phyloP scores from a whole-genome alignment of 257 asterid species.

The Cruciata laevipes region DNA sequence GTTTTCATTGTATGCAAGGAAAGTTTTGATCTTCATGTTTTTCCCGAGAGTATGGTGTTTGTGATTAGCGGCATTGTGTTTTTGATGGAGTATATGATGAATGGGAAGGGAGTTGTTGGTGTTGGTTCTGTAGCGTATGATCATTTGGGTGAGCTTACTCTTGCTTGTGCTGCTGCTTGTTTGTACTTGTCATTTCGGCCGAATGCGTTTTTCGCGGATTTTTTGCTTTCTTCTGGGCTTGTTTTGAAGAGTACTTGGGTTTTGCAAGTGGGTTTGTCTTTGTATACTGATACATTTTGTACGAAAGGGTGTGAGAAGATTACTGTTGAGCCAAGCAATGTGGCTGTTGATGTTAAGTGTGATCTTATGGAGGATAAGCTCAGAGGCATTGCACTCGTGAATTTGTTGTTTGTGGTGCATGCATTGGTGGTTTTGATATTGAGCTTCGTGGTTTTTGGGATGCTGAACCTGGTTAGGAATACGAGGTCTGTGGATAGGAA shows the following conservation, averaged over 20 bases:
- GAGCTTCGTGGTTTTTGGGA: conserved; percentile 43
- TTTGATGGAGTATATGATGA: conserved; percentile 45
- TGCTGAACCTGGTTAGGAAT: conserved; percentile 34
- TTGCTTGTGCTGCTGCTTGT: conserved; percentile 53
- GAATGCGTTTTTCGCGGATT: conserved; percentile 49
- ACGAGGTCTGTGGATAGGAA: conserved; percentile 42
- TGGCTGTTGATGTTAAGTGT: conserved; percentile 51
- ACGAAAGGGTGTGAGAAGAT: conserved; percentile 59
- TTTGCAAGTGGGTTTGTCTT: conserved; percentile 66
- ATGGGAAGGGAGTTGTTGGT: conserved; percentile 55
- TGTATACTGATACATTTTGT: conserved; percentile 57
- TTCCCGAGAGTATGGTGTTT: conserved; percentile 54
- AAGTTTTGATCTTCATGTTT: conserved; percentile 40
- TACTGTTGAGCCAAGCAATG: conserved; percentile 19
- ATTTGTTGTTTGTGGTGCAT: conserved; percentile 49
- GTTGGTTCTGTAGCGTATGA: conserved; percentile 48
- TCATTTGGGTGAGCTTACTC: conserved; percentile 41
- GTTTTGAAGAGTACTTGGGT: conserved; percentile 80
- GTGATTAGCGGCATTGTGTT: conserved; percentile 49
- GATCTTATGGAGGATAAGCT: conserved; percentile 62
- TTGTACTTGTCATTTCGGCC: conserved; percentile 54
- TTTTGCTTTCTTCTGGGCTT: conserved; percentile 53
- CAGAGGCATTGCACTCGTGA: conserved; percentile 60
- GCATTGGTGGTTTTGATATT: conserved; percentile 29
- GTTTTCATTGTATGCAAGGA: conserved; percentile 41